Base-by-base conservation (phyloP, 345 rosid genomes). In the Tarenaya hassleriana region DNA sequence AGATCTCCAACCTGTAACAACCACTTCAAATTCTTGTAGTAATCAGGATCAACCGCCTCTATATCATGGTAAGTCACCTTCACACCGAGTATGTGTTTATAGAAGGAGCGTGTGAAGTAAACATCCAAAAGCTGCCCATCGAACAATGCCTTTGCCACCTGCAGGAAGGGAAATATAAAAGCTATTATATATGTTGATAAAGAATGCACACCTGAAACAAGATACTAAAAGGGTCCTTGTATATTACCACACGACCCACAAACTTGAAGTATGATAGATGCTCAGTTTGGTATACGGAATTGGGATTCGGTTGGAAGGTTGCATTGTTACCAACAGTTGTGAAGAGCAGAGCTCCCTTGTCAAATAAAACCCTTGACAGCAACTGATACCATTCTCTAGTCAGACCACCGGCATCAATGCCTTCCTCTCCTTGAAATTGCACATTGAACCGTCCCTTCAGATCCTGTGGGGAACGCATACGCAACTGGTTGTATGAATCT, bases 21-120 rank as follows among this genome's bases (percentile, higher is more conserved):
- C 98, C 98, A 91, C 81, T 91, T 91, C 75, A 91, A 64, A 58
- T 77, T 87, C 74, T 84, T 87, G 77, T 91, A 91, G 68, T 91
- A 91, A 72, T 91, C 98, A 57, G 98, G 98, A 73, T 91, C 98
- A 66, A 91, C 96, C 35, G 98, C 96, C 79, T 91, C 98, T 59
- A 91, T 91, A 70, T 91, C 96, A 75, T 91, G 96, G 67, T 91
- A 91, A 29, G 98, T 91, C 69, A 91, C 98, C 75, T 91, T 91
- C 34, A 82, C 90, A 41, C 86, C 96, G 41, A 91, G 89, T 47
- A 91, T 91, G 70, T 91, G 96, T 73, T 84, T 87, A 61, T 91
- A 91, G 69, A 91, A 87, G 59, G 98, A 91, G 48, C 98, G 81
- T n/a, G 96, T 91, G 57, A 91, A 91, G 71, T 91, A 81, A 47